Evolutionary conservation across 2,329 filamentous ascomycete species (phyloP), one percentile per base, ranked within the genome.

Genomic region (Kalmusia sp.): DNA sequence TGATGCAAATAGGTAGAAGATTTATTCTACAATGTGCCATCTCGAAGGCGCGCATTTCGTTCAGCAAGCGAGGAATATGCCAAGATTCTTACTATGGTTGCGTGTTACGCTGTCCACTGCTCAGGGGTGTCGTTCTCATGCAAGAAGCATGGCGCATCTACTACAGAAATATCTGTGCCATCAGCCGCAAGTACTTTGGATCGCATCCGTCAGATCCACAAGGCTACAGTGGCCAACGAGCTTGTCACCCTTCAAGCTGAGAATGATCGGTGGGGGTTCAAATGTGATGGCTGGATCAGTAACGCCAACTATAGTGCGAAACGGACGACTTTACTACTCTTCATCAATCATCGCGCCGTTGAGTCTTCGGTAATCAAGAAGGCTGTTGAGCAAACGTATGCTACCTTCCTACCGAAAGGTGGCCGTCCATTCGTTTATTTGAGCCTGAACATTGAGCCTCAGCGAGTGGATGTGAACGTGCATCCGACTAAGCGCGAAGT

Each of bases 401-500:
- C 88, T 8, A 80, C 84, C 1, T 98, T 96, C 59, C 78, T 99
- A 3, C 95, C 95, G 0, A 99, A 98, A 75, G 92, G 91, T 28
- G 92, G 92, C 1, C 95, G 96, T 69, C 95, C 95, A 0, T 99
- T 98, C 71, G 81, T 93, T 52, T 99, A 99, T 69, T 81, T 99
- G 22, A 95, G 89, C 68, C 82, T 99, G 2, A 90, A 96, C 54
- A 96, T 99, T 52, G 93, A 98, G 63, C 93, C 95, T 1, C 86
- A 89, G 22, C 84, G 93, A 48, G 92, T 99, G 3, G 95, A 99
- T 72, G 96, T 99, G 69, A 99, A 99, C 64, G 90, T 99, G 0
- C 95, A 99, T 73, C 95, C 95, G 0, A 99, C 95, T 0, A 99
- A 99, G 74, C 84, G 92, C 45, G 93, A 99, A 70, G 95, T 99